These are phyloP conservation scores for Mycena galopus DNA, from an alignment of 768 basidiomycete species.

Conservation along the genomic window DNA sequence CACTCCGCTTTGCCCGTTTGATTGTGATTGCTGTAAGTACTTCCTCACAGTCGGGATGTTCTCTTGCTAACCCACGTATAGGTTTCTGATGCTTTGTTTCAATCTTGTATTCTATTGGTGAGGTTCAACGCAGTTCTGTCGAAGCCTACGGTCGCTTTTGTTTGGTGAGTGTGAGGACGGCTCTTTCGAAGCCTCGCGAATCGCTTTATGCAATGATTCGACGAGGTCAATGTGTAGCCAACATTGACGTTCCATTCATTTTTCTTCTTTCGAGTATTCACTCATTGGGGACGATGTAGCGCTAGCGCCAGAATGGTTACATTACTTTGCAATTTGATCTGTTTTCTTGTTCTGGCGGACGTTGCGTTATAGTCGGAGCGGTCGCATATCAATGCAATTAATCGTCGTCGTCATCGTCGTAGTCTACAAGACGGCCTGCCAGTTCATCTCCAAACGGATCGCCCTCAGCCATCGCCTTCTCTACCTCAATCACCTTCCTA, in stretches of 20 bases:
- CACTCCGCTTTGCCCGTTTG: constrained; percentile 88
- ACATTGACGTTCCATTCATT: constrained; percentile 50
- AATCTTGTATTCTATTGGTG: constrained; percentile 32
- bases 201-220: constrained; percentile 54
- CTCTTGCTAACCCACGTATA: constrained; percentile 19
- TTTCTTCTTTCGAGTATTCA: constrained; percentile 40
- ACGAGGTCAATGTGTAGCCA: constrained; percentile 76
- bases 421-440: constrained; percentile 60
- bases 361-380: too few species aligned
- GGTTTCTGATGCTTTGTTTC: constrained; percentile 41
- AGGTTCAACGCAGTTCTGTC: not conserved
- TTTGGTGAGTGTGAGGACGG: constrained; percentile 36
- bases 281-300: constrained; percentile 38
- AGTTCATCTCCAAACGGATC: constrained; percentile 82
- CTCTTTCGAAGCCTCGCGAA: constrained; percentile 60
- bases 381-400: constrained; percentile 7
- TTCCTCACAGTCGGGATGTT: not conserved
- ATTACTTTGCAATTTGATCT: not conserved
- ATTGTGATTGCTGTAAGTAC: constrained; percentile 87
- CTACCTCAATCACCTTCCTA: constrained; percentile 67
- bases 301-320: constrained; percentile 33
- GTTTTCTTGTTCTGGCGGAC: too few species aligned
- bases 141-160: constrained; percentile 12
- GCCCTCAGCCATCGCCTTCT: constrained; percentile 59
- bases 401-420: constrained; percentile 69